These are phyloP conservation scores for Durusdinium trenchii DNA, from an alignment of 73 alveolate genomes.

Conservation along the genomic window DNA sequence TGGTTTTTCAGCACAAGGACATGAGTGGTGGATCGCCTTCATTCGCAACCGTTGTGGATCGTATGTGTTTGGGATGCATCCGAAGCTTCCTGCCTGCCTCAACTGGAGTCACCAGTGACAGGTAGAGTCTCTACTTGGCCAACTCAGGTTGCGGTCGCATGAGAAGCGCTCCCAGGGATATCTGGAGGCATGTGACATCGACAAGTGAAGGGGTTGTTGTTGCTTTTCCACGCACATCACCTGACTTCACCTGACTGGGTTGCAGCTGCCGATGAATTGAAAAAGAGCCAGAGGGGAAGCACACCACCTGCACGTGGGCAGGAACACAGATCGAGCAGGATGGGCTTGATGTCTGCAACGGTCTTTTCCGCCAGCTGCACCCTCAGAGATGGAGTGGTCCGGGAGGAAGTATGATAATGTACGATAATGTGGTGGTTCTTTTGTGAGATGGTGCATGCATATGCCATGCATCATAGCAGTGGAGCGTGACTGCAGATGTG, in stretches of 20 bases:
- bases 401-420: background rate
- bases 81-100: too few relatives aligned
- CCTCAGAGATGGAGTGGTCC: too few relatives aligned
- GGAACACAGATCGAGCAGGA: conserved; percentile 84
- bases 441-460: too few relatives aligned
- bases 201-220: background rate
- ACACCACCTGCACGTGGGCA: background rate
- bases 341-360: conserved; percentile 90
- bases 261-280: background rate
- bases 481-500: too few relatives aligned
- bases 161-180: conserved; percentile 64
- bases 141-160: conserved; percentile 87
- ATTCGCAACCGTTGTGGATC: too few relatives aligned
- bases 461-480: too few relatives aligned
- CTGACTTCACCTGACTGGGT: background rate
- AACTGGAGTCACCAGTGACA: too few relatives aligned
- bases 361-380: conserved; percentile 63
- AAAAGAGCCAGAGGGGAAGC: conserved; percentile 63
- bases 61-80: too few relatives aligned
- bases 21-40: too few relatives aligned
- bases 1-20: too few relatives aligned
- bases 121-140: too few relatives aligned
- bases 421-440: background rate
- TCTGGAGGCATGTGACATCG: conserved; percentile 1
- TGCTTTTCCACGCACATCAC: background rate